Evolutionary conservation across 2,329 filamentous ascomycete genomes (phyloP), one percentile per base, ranked within the genome.

Genomic region (Fusarium solani-melongenae): DNA sequence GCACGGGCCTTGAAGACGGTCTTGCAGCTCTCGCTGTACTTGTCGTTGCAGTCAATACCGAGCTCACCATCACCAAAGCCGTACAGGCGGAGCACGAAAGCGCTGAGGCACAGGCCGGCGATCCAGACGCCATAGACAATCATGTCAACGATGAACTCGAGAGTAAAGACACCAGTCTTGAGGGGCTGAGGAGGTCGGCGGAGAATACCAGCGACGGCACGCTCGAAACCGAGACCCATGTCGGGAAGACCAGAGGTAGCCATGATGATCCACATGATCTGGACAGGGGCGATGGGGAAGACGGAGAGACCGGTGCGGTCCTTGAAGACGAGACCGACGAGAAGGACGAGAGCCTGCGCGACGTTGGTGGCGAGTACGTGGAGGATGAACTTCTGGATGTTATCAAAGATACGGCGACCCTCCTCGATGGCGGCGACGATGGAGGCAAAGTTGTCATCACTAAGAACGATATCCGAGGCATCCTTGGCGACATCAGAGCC

Each of bases 241-340:
- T 94, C 93, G 2, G 92, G 92, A 75, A 94, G 86, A 22, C 90
- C 91, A 53, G 91, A 93, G 0, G 92, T 95, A 61, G 93, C 88
- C 92, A 94, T 94, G 79, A 94, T 94, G 73, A 95, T 91, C 93
- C 92, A 95, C 56, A 95, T 86, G 72, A 94, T 93, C 75, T 94
- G 90, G n/a, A 94, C 91, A 0, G 92, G 92, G 0, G 92, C 86
- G 3, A 94, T 86, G 0, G 92, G 92, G 79, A 94, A 94, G 6
- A 94, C 92, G 0, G 92, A 94, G 15, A 93, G 84, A 1, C 87
- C 84, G 14, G 84, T 84, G 2, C 78, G 70, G 74, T 94, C 92
- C 82, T 94, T 93, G 84, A 94, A 94, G 0, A 86, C 90, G 2
- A 94, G 87, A 60, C 93, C 92, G 49, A 94, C 88, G 5, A 94